Evolutionary conservation across 257 asterid genomes (phyloP).

Genomic region (Cynanchum wilfordii): DNA sequence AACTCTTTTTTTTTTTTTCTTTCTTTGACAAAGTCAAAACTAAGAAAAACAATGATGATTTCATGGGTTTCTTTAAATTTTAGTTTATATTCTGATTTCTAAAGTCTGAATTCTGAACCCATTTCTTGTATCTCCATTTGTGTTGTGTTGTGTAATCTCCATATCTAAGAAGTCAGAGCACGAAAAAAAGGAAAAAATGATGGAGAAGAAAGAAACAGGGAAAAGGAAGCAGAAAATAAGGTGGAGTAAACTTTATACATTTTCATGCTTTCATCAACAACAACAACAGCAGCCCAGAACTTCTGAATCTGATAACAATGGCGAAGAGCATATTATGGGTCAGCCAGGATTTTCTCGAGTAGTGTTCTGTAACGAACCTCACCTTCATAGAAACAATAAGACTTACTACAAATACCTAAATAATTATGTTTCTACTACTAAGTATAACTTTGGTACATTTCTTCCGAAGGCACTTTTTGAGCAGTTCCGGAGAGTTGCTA

Average conservation of each 20-base stretch:
- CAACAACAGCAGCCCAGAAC: too few relatives aligned
- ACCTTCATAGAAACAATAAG: conserved; percentile 30
- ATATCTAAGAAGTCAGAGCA: too few relatives aligned
- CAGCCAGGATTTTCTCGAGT: conserved; percentile 47
- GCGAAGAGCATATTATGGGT: conserved; percentile 22
- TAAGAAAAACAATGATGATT: too few relatives aligned
- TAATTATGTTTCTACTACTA: conserved; percentile 57
- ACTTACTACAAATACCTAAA: conserved; percentile 35
- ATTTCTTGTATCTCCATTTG: too few relatives aligned
- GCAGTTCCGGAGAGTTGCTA: conserved; percentile 65
- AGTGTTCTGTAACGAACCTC: conserved; percentile 54
- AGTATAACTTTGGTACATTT: conserved; percentile 48
- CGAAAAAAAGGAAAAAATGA: neutral
- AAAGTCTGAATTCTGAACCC: too few relatives aligned
- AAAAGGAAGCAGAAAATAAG: conserved; percentile 5
- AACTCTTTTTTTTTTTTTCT: neutral
- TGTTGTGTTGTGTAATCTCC: too few relatives aligned
- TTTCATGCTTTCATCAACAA: conserved; percentile 38
- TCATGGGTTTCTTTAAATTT: too few relatives aligned
- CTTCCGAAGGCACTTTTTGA: conserved; percentile 56
- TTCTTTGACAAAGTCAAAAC: neutral
- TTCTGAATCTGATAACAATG: conserved; percentile 11
- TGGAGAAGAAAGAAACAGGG: neutral
- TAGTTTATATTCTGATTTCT: too few relatives aligned
- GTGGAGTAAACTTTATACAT: conserved; percentile 58